Conservation (phyloP, 2,329 filamentous ascomycete genomes). For the Phyllosticta paracitricarpa region DNA sequence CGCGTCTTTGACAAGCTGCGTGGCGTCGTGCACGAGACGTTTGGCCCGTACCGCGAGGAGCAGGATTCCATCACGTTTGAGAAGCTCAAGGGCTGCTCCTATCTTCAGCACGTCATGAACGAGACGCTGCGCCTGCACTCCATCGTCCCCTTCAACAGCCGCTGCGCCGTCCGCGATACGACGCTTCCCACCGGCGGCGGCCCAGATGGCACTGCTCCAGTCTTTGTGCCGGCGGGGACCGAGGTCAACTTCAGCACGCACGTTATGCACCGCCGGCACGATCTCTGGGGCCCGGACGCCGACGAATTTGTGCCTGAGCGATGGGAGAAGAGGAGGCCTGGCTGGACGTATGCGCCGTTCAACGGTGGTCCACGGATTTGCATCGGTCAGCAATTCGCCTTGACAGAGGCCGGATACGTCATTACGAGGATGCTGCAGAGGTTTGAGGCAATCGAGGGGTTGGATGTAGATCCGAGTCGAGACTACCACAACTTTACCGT, state of each 20-base stretch:
- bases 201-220: conserved; percentile 15
- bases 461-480: neutral
- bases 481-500: conserved; percentile 1
- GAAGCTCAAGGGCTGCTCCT: conserved; percentile 31
- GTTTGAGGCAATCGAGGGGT: neutral
- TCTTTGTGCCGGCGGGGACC: conserved; percentile 21
- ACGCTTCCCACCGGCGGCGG: conserved; percentile 22
- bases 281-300: conserved; percentile 29
- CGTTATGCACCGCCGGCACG: conserved; percentile 24
- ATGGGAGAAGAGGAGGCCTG: conserved; percentile 20
- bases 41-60: conserved; percentile 28
- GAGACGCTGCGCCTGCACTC: conserved; percentile 54
- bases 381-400: neutral
- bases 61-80: conserved; percentile 31
- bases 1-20: conserved; percentile 29
- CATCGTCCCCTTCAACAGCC: conserved; percentile 44
- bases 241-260: conserved; percentile 20
- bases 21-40: conserved; percentile 29
- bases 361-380: conserved; percentile 14
- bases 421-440: neutral
- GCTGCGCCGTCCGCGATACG: conserved; percentile 21
- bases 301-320: conserved; percentile 27
- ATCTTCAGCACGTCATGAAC: conserved; percentile 53
- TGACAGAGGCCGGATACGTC: conserved; percentile 2
- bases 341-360: conserved; percentile 24